phyloP scores from a whole-genome alignment of 495 filamentous ascomycete species.

The Lichina pygmaea region DNA sequence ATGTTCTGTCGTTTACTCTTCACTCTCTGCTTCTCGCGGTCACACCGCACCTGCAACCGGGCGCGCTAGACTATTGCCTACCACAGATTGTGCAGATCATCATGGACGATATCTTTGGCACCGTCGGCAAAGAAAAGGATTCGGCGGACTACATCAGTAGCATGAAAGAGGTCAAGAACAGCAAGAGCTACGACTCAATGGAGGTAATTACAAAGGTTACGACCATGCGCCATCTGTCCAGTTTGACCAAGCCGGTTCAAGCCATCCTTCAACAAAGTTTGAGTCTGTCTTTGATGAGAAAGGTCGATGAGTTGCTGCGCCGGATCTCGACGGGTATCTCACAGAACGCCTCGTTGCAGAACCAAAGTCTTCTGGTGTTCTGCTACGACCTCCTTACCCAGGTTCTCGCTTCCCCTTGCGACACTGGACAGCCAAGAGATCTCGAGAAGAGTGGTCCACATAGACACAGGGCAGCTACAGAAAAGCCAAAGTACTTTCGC shows the following conservation, averaged over 20 bases:
- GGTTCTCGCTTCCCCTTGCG: conserved; percentile 27
- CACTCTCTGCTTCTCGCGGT: conserved; percentile 67
- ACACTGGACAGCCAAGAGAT: conserved; percentile 16
- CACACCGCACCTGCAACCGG: conserved; percentile 46
- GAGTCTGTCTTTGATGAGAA: conserved; percentile 47
- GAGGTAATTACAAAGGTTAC: conserved; percentile 65
- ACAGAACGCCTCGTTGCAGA: conserved; percentile 47
- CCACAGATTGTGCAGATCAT: conserved; percentile 50
- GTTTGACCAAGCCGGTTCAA: conserved; percentile 52
- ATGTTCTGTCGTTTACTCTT: conserved; percentile 83
- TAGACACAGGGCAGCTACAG: background rate
- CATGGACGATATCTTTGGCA: conserved; percentile 94
- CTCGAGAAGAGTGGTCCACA: conserved; percentile 16
- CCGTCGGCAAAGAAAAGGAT: conserved; percentile 91
- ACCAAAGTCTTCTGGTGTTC: conserved; percentile 60
- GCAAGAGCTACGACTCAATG: conserved; percentile 94
- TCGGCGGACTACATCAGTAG: conserved; percentile 82
- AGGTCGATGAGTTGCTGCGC: conserved; percentile 71
- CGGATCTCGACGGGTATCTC: conserved; percentile 62
- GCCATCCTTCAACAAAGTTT: conserved; percentile 57
- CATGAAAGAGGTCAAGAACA: conserved; percentile 94
- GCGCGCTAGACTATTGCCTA: conserved; percentile 76
- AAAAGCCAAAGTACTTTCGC: conserved; percentile 23
- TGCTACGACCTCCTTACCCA: conserved; percentile 83
- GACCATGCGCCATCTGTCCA: conserved; percentile 42